Evolutionary conservation across 129 eudicot genomes (phyloP).

Genomic region (Escallonia rubra): DNA sequence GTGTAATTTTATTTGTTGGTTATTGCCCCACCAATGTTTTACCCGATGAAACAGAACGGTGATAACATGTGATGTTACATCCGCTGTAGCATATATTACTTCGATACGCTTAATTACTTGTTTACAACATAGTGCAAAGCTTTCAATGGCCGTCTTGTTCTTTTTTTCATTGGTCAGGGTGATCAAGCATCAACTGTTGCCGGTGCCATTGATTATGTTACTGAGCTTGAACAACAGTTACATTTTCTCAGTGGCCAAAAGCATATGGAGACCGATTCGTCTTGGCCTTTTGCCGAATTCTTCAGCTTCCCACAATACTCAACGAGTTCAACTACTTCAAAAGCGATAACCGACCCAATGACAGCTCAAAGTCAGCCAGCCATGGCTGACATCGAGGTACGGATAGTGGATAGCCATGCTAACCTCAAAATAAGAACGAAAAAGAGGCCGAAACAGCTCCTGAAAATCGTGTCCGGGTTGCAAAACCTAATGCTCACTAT

Average conservation of each 20-base stretch:
- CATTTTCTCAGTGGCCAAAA: constrained; percentile 18
- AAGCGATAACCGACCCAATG: background rate
- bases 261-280: background rate
- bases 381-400: constrained; percentile 32
- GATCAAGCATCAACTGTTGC: constrained; percentile 44
- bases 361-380: background rate
- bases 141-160: background rate
- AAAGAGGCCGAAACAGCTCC: constrained; percentile 17
- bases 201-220: constrained; percentile 33
- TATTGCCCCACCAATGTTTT: no score
- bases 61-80: no score
- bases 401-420: constrained; percentile 35
- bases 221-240: constrained; percentile 34
- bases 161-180: constrained; percentile 5
- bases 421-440: constrained; percentile 27
- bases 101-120: no score
- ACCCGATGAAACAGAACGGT: no score
- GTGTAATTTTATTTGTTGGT: no score
- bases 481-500: constrained; percentile 25
- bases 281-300: constrained; percentile 29
- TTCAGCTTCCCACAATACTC: constrained; percentile 37
- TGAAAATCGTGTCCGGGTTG: constrained; percentile 21
- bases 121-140: background rate
- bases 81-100: no score
- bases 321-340: background rate